These are phyloP conservation scores for Parastagonospora avenae DNA, from an alignment of 2,329 filamentous ascomycete species.

Conservation along the genomic window DNA sequence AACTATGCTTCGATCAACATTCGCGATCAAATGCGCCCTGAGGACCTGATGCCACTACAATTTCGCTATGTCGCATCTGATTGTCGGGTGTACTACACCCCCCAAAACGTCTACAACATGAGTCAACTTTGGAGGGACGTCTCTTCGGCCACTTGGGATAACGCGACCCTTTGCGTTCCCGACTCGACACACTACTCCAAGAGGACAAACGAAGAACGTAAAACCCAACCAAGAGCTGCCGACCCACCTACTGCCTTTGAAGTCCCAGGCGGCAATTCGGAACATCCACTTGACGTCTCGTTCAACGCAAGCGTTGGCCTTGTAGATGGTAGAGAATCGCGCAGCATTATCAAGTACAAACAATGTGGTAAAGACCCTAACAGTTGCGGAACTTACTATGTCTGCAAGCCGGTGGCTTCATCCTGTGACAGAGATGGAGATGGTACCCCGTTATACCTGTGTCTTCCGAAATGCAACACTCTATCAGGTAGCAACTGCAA, in stretches of 20 bases:
- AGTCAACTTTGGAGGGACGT: constrained; percentile 40
- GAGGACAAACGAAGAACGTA: not conserved
- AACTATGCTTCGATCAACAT: constrained; percentile 33
- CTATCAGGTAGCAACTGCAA: not conserved
- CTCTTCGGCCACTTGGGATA: constrained; percentile 33
- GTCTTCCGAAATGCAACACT: not conserved
- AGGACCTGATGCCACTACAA: constrained; percentile 34
- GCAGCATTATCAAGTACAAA: not conserved
- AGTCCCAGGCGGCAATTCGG: not conserved
- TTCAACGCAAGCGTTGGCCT: constrained; percentile 1
- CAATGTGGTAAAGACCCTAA: not conserved
- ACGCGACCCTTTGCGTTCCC: constrained; percentile 33
- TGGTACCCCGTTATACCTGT: not conserved
- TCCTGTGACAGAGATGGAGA: not conserved
- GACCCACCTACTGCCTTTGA: not conserved
- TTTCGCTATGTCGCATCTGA: constrained; percentile 42
- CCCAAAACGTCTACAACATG: constrained; percentile 40
- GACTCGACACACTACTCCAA: constrained; percentile 26
- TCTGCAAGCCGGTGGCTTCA: not conserved
- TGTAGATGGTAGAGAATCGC: not conserved
- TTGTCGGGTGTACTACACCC: constrained; percentile 44
- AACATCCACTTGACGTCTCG: not conserved
- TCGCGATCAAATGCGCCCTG: constrained; percentile 38
- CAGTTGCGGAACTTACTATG: not conserved
- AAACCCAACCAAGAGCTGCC: too few relatives aligned